These are phyloP conservation scores for Tylopilus sp. DNA, from an alignment of 768 basidiomycete species.

Conservation along the genomic window DNA sequence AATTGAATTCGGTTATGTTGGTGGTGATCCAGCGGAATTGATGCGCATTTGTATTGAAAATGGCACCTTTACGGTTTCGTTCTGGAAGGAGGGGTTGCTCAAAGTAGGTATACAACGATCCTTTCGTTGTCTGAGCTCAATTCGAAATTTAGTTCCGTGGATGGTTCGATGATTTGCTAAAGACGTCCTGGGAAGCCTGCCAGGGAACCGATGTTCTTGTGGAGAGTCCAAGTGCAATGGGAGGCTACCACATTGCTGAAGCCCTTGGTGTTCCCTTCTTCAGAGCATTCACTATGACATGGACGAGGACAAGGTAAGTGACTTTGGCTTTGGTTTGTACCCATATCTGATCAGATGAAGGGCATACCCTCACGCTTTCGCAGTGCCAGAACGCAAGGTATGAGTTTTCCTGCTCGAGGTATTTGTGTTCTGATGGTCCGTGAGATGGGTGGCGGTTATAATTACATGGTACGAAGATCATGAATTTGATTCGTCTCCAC, in stretches of 20 bases:
- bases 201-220: conserved; percentile 91
- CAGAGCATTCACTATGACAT: conserved; percentile 96
- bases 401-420: conserved; percentile 9
- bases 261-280: conserved; percentile 92
- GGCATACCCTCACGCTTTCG: conserved; percentile 97
- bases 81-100: conserved; percentile 83
- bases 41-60: conserved; percentile 99
- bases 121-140: conserved; percentile 3
- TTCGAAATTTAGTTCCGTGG: conserved; percentile 73
- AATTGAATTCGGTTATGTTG: conserved; percentile 93
- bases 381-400: conserved; percentile 93
- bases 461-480: conserved; percentile 80
- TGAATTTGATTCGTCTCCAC: background rate
- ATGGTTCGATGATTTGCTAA: conserved; percentile 95
- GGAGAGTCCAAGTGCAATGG: conserved; percentile 97
- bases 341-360: conserved; percentile 34
- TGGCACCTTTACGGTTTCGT: conserved; percentile 94
- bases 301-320: conserved; percentile 81
- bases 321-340: background rate
- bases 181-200: conserved; percentile 95
- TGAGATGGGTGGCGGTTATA: conserved; percentile 94
- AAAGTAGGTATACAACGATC: conserved; percentile 52
- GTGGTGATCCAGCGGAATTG: conserved; percentile 95
- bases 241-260: conserved; percentile 95
- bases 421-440: conserved; percentile 13